Conservation (phyloP, 2,329 filamentous ascomycete genomes). For the Diplodia corticola region DNA sequence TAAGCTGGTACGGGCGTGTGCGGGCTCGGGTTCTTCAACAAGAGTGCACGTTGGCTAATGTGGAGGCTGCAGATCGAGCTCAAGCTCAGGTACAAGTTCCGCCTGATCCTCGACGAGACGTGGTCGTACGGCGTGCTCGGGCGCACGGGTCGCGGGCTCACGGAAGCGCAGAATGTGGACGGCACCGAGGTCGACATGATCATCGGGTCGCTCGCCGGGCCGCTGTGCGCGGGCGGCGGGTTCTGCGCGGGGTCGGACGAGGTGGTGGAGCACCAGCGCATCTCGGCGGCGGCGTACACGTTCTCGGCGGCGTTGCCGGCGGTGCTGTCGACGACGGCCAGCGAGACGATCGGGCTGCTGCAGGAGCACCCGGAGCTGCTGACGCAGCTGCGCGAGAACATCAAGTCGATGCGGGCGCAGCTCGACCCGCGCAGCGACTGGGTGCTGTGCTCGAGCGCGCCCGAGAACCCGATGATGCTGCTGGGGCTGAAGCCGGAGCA, state of each 20-base stretch:
- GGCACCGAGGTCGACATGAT: conserved; percentile 95
- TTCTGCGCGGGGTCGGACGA: conserved; percentile 93
- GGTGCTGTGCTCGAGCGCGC: conserved; percentile 76
- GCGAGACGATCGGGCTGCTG: conserved; percentile 82
- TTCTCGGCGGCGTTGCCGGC: conserved; percentile 94
- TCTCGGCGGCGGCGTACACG: conserved; percentile 88
- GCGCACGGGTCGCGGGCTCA: conserved; percentile 85
- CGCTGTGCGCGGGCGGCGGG: conserved; percentile 87
- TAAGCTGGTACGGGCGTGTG: conserved; percentile 64
- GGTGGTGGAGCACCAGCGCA: conserved; percentile 93
- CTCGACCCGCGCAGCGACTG: conserved; percentile 92
- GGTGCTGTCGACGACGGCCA: conserved; percentile 91
- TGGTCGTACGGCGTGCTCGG: conserved; percentile 96
- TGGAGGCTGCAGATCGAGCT: conserved; percentile 68
- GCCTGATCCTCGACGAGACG: conserved; percentile 94
- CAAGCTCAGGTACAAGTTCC: conserved; percentile 96
- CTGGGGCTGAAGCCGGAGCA: conserved; percentile 82
- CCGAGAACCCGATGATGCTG: conserved; percentile 85
- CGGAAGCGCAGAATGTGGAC: conserved; percentile 96
- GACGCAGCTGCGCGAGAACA: conserved; percentile 77
- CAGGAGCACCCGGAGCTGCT: conserved; percentile 86
- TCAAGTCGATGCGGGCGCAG: conserved; percentile 79
- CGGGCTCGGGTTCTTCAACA: not conserved
- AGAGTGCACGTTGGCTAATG: not conserved
- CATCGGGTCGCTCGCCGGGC: conserved; percentile 85